Base-by-base conservation (phyloP, 1,139 yeast genomes). In the Debaryomycetaceae sp. region DNA sequence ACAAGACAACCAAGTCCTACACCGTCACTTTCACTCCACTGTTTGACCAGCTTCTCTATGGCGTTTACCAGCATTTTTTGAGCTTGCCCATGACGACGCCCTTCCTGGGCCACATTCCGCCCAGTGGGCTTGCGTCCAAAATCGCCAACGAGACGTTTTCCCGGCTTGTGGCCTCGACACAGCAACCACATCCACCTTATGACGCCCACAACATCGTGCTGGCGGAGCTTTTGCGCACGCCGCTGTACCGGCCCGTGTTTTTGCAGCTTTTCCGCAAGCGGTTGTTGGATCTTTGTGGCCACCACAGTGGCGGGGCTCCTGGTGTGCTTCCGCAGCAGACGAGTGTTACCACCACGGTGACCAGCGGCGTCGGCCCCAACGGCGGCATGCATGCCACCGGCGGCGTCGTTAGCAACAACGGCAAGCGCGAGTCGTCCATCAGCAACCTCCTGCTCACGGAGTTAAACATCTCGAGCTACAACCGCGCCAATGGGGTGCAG, bases 21-120 rank as follows among this genome's bases (percentile, higher is more conserved):
- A 47, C 68, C 16, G 44, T 66, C 18, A 46, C 48, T 29, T 66
- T 66, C 42, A 64, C 66, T 7, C 49, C 56, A 8, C 40, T 32
- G 10, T 66, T 66, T 37, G 73, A 66, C 39, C 62, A 55, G 42
- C 46, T 65, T 32, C 56, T 66, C 10, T 44, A 63, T 53, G 41
- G 57, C 12, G 44, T 61, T 4, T 66, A 66, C 43, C 49, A 58
- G 18, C 53, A 58, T 30, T 50, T 65, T 22, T 48, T 65, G 32
- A 52, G 65, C 18, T 54, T 61, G 34, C 73, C 73, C 24, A 66
- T 73, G 10, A 65, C 72, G 3, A 65, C 72, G 5, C 73, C 73
- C 8, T 66, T 66, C 37, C 58, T 58, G 49, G 73, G 73, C 1
- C 29, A 43, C 6, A 50, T 57, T 8, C 72, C 72, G 15, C 73